Evolutionary conservation across 2,329 filamentous ascomycete species (phyloP).

Genomic region (Fusarium luffae): DNA sequence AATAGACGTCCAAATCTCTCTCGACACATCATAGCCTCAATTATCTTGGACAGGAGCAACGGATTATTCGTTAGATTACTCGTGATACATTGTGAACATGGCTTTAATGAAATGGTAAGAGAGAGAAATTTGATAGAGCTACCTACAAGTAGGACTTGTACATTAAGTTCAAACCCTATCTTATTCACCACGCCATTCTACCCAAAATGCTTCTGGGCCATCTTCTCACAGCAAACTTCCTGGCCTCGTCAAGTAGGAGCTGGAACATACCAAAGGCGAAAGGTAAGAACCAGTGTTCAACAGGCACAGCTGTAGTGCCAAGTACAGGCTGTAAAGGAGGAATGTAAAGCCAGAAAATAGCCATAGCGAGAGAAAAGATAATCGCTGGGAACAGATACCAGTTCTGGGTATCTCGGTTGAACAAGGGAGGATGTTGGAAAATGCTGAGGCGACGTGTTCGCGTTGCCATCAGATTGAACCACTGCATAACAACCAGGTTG

Average conservation of each 20-base stretch:
- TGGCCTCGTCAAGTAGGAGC: neutral
- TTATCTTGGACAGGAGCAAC: fast-evolving
- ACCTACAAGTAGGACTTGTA: no score
- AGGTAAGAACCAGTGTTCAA: constrained; percentile 81
- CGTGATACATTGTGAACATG: no score
- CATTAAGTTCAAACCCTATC: no score
- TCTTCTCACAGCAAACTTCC: constrained; percentile 1
- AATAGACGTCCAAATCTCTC: no score
- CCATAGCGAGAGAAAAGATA: constrained; percentile 74
- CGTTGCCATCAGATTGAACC: constrained; percentile 78
- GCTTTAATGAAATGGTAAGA: no score
- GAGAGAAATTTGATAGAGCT: no score
- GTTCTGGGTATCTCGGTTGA: constrained; percentile 74
- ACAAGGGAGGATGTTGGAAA: constrained; percentile 76
- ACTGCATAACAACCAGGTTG: constrained; percentile 84
- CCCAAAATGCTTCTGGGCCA: neutral
- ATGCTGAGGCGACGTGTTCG: constrained; percentile 73
- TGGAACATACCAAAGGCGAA: constrained; percentile 69
- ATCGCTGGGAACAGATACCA: constrained; percentile 77
- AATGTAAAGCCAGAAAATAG: constrained; percentile 77
- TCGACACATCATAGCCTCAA: no score
- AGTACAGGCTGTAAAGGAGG: constrained; percentile 71
- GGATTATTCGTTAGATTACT: no score
- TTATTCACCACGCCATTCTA: neutral
- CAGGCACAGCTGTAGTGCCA: constrained; percentile 71